phyloP scores from a whole-genome alignment of 257 asterid genomes.

The Salvia miltiorrhiza region DNA sequence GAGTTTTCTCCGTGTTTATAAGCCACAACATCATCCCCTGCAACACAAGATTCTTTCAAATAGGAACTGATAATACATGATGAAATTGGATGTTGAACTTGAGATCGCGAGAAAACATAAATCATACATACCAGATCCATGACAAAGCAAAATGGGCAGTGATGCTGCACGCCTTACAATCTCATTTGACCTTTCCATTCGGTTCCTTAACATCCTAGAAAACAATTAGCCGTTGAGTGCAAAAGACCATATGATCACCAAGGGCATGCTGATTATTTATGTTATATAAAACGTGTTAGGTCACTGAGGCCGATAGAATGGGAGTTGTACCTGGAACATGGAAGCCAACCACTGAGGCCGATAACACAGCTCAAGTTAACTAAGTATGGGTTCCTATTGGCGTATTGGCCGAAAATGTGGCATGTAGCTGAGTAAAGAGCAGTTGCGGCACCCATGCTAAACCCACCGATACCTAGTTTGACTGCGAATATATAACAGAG shows the following conservation, averaged over 20 bases:
- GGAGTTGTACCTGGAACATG: slow-evolving; percentile 57
- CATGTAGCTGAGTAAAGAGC: slow-evolving; percentile 83
- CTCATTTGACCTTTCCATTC: slow-evolving; percentile 46
- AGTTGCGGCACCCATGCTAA: slow-evolving; percentile 87
- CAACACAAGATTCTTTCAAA: slow-evolving; percentile 22
- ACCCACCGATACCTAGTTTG: slow-evolving; percentile 81
- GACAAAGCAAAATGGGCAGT: slow-evolving; percentile 72
- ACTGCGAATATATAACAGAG: slow-evolving; percentile 37
- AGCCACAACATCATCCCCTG: slow-evolving; percentile 85
- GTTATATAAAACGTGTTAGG: background rate
- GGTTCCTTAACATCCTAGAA: slow-evolving; percentile 58
- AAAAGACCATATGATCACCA: slow-evolving; percentile 3
- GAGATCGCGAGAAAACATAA: background rate
- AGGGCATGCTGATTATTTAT: slow-evolving; percentile 6
- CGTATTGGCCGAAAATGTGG: slow-evolving; percentile 47
- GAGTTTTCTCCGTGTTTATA: slow-evolving; percentile 66
- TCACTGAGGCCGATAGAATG: background rate
- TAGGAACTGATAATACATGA: background rate
- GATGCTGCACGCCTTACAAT: slow-evolving; percentile 62
- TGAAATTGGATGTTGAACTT: background rate
- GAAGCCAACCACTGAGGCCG: slow-evolving; percentile 90
- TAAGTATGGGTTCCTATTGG: slow-evolving; percentile 49
- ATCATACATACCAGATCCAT: slow-evolving; percentile 62
- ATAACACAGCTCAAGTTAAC: slow-evolving; percentile 48
- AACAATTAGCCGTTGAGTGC: slow-evolving; percentile 20